Percentiles rank a stretch among this genome's conserved stretches.
phyloP scores from a whole-genome alignment of 305 asterid genomes.

The Andrographis paniculata region DNA sequence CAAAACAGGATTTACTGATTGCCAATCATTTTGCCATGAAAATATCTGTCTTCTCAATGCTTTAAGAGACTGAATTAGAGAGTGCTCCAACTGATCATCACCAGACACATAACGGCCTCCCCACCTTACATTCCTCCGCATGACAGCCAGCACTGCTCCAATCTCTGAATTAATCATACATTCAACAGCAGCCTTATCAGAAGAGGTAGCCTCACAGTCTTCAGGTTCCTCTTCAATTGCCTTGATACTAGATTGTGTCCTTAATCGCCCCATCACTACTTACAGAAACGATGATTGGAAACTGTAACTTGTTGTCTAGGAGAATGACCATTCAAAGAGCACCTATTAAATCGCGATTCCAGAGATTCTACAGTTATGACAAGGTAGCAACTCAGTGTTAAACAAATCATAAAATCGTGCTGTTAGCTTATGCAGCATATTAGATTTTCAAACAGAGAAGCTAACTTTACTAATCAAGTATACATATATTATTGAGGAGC shows the following conservation, averaged over 20 bases:
- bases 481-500: too few species aligned
- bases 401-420: too few species aligned
- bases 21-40: conserved; percentile 82
- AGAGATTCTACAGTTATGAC: too few species aligned
- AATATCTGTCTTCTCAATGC: conserved; percentile 71
- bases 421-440: too few species aligned
- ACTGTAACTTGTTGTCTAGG: too few species aligned
- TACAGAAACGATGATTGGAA: neutral
- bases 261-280: conserved; percentile 66
- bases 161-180: conserved; percentile 87
- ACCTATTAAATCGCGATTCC: too few species aligned
- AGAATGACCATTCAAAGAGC: too few species aligned
- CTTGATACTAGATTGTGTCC: conserved; percentile 72
- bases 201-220: conserved; percentile 58
- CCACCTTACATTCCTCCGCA: conserved; percentile 98
- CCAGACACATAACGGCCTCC: conserved; percentile 95
- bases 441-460: too few species aligned
- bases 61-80: conserved; percentile 87
- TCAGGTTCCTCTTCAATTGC: conserved; percentile 98
- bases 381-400: too few species aligned
- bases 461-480: too few species aligned
- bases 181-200: conserved; percentile 59
- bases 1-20: conserved; percentile 60
- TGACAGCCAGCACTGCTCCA: conserved; percentile 88
- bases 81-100: conserved; percentile 92